Evolutionary conservation across 75 land plant species (phyloP).

Genomic region (Picea sitchensis): DNA sequence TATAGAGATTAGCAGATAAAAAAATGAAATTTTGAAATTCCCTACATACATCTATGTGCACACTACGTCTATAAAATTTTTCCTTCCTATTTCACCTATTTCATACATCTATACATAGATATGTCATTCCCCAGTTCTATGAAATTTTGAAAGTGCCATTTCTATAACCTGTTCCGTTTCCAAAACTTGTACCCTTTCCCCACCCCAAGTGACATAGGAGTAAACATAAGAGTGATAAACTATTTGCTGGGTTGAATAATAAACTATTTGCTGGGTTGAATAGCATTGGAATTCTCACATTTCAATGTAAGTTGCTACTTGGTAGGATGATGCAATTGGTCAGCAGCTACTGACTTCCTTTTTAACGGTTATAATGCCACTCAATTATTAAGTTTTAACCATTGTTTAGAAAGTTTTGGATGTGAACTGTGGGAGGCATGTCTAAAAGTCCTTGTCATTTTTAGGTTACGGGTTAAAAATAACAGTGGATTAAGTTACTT

Average conservation of each 20-base stretch:
- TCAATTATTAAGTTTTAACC: neutral
- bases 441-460: too few relatives aligned
- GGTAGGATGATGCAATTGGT: neutral
- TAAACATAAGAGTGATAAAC: neutral
- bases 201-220: too few relatives aligned
- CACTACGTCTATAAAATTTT: too few relatives aligned
- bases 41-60: too few relatives aligned
- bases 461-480: neutral
- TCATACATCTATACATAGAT: too few relatives aligned
- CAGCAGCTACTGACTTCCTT: neutral
- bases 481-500: neutral
- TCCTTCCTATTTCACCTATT: too few relatives aligned
- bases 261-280: neutral
- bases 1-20: too few relatives aligned
- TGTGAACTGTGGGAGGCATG: neutral
- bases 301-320: neutral
- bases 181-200: too few relatives aligned
- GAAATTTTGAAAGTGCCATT: too few relatives aligned
- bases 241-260: neutral
- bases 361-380: neutral
- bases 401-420: neutral
- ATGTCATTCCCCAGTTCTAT: too few relatives aligned
- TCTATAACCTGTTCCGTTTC: too few relatives aligned
- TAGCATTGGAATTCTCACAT: neutral
- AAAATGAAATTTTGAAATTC: too few relatives aligned